phyloP scores from a whole-genome alignment of 1,139 yeast species.

The Candida buenavistaensis region DNA sequence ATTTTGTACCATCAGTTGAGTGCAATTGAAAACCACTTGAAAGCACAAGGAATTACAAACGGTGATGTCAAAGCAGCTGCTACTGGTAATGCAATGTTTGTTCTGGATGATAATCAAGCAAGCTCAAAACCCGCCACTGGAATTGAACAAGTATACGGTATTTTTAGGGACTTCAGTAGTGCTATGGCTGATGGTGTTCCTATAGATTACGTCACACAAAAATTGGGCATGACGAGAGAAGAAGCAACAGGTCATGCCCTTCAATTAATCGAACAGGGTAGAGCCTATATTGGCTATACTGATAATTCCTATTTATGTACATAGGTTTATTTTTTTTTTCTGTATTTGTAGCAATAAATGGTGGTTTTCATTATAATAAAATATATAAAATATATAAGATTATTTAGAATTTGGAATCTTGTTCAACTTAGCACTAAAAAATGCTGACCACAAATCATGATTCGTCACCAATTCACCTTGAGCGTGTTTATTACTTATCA shows the following conservation, averaged over 20 bases:
- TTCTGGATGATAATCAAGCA: no score
- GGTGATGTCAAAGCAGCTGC: constrained; percentile 1
- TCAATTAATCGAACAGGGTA: constrained; percentile 62
- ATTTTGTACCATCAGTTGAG: constrained; percentile 74
- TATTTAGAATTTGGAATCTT: no score
- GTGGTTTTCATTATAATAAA: no score
- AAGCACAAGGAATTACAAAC: constrained; percentile 42
- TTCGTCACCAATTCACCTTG: constrained; percentile 60
- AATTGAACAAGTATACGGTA: constrained; percentile 46
- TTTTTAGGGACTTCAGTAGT: constrained; percentile 50
- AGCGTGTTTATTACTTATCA: constrained; percentile 37
- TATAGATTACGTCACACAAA: constrained; percentile 56
- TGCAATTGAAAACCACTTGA: constrained; percentile 64
- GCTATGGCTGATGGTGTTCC: constrained; percentile 77
- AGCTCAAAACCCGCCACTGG: constrained; percentile 25
- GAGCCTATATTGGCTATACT: constrained; percentile 65
- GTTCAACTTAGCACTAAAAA: constrained; percentile 38
- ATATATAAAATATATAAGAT: no score
- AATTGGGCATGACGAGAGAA: constrained; percentile 48
- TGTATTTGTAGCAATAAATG: background rate
- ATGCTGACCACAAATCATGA: constrained; percentile 61
- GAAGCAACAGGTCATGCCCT: constrained; percentile 52
- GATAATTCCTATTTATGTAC: constrained; percentile 60
- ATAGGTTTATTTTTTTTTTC: constrained; percentile 15
- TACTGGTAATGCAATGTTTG: constrained; percentile 1